Conservation (phyloP, 2,329 filamentous ascomycete species). For the Zalaria sp. region DNA sequence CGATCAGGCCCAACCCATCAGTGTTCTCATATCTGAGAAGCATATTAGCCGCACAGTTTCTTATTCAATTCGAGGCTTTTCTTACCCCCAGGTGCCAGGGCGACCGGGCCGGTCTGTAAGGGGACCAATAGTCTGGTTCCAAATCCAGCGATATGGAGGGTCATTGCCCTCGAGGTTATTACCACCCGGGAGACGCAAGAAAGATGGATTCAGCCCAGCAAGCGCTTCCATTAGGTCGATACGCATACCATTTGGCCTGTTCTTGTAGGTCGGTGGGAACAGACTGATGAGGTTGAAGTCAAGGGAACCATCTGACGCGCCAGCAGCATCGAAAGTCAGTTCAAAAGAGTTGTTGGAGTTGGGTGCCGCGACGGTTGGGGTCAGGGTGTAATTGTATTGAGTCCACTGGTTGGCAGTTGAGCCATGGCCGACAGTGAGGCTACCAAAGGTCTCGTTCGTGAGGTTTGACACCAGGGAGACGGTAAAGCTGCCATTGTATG, state of each 20-base stretch:
- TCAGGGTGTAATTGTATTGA: conserved; percentile 15
- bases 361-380: conserved; percentile 13
- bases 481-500: conserved; percentile 16
- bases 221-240: conserved; percentile 41
- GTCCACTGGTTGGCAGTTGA: conserved; percentile 6
- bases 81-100: conserved; percentile 42
- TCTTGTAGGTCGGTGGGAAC: conserved; percentile 47
- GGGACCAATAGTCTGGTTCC: conserved; percentile 40
- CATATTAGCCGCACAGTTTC: too few relatives aligned
- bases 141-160: conserved; percentile 31
- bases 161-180: conserved; percentile 35
- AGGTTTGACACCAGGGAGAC: conserved; percentile 9
- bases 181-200: conserved; percentile 52
- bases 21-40: conserved; percentile 37
- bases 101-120: conserved; percentile 40
- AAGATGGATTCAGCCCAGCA: conserved; percentile 36
- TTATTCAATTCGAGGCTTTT: conserved; percentile 30
- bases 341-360: conserved; percentile 29
- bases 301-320: conserved; percentile 29
- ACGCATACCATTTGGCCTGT: conserved; percentile 41
- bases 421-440: conserved; percentile 1
- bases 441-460: conserved; percentile 7
- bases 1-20: conserved; percentile 44
- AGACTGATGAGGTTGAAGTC: conserved; percentile 46
- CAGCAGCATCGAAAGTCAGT: conserved; percentile 35